Evolutionary conservation across 73 alveolate genomes (phyloP), one percentile per base, ranked within the genome.

Genomic region (Paramecium octaurelia): DNA sequence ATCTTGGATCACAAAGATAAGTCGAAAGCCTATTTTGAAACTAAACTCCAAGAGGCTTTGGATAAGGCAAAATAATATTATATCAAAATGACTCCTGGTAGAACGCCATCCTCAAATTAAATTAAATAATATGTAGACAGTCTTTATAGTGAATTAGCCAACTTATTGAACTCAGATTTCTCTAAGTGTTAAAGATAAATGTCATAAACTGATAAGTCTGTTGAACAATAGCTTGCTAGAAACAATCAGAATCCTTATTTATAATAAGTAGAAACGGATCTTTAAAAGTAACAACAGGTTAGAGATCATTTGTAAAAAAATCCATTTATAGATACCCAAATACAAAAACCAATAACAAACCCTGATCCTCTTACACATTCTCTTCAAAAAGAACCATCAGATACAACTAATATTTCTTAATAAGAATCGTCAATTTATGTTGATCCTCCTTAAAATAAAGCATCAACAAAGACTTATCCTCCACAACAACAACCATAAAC

Each of bases 1-100:
- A 73, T 73, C 9, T 38, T 73, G n/a, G 87, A 73, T 38, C 87
- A 73, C 20, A 73, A 73, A 73, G 59, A 73, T 23, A 14, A 73
- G 1, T 73, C 87, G 8, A 73, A 73, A 36, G 68, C 11, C n/a
- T 16, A 12, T 9, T 20, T 73, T 35, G 57, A 73, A 36, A 36
- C 38, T 4, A 73, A 73, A 29, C 46, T 73, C 3, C 21, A 73
- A 36, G 87, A 73, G 38, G 87, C 87, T 35, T 21, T 73, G 54
- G 57, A 73, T 3, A 73, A 73, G 31, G 87, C 59, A 29, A 73
- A 36, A 36, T 43, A 73, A 73, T 21, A 6, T 73, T 73, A 73
- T 73, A 11, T 0, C 0, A 73, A 73, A 4, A 34, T 73, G 57
- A 43, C 87, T 0, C 87, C 87, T 14, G 87, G 87, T 6, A 34